Base-by-base conservation (phyloP, 129 eudicot species). In the Helichrysum umbraculigerum region DNA sequence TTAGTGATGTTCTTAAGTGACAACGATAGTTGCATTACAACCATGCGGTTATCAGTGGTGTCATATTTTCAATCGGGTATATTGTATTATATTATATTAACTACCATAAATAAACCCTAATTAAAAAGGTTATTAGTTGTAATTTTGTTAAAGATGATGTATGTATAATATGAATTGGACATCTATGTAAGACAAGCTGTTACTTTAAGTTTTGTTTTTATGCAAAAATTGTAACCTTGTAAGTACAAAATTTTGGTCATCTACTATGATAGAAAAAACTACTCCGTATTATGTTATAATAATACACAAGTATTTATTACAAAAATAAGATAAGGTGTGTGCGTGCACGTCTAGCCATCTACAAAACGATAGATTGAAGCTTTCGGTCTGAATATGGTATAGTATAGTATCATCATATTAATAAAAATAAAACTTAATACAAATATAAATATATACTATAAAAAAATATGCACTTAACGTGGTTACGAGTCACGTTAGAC, bases 1-100 rank as follows among this genome's bases (percentile, higher is more conserved):
- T 79, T 79, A 71, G 57, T 63, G 77, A 71, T 70, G 66, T 51
- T 62, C 77, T 17, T 7, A 62, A 54, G 71, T 71, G 82, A 78
- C 37, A 78, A 47, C 32, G 82, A 78, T 78, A 34, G 66, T 78
- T 78, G 17, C 9, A 35, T 47, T 61, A 42, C 47, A 22, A 75
- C 32, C 72, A 75, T 64, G 79, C 29, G 63, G 62, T 32, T 28
- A 75, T 62, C 29, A 64, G 33, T 44, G 59, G 50, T 14, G 41
- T 62, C 20, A 39, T 42, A 34, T 21, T 74, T 47, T 47, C 17
- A 47, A 47, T 17, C 0, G 50, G 4, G 15, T 42, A 42, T 42
- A 9, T 32, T 32, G 4, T 32, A 2, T 42, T 42, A 14, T 3
- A 42, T 35, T 35, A 7, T 35, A n/a, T n/a, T n/a, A 35, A 35